Base-by-base conservation (phyloP, 306 rosid genomes). In the Quercus suber region DNA sequence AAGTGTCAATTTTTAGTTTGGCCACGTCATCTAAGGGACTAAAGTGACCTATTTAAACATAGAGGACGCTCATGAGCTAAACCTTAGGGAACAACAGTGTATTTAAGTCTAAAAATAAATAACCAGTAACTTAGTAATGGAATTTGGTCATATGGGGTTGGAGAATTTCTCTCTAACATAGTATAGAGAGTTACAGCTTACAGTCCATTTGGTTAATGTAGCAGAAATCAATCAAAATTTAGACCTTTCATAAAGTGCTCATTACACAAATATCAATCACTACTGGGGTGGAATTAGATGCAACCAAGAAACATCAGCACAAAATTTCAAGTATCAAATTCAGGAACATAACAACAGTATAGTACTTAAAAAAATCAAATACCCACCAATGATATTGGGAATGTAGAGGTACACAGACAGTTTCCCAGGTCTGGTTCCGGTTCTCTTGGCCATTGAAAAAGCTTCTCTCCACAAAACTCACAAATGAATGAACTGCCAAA, bases 341-440 rank as follows among this genome's bases (percentile, higher is more conserved):
- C 52, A 68, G 72, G 43, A 68, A 37, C 28, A 33, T 1, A 68
- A 35, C 52, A 68, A 69, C 27, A 13, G 71, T 41, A 71, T 18
- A 69, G 72, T 83, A 59, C 9, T 76, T 15, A 69, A 81, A 49
- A 82, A 18, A 80, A 64, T 76, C 68, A 57, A 83, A 69, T 63
- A 83, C 98, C 86, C 82, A 94, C 98, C 98, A 77, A 94, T 92
- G 58, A 94, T 89, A 81, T 94, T 94, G 60, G 98, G 97, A 79
- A 94, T 72, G 79, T 94, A 94, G 69, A 94, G 96, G 86, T 92
- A 94, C 76, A 92, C 97, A 0, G 94, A 86, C 56, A 94, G 69
- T 82, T 90, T 92, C 61, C 87, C 82, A 77, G 87, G 89, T 73
- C 82, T 83, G 20, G 87, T 76, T 73, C 78, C 85, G 10, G 90